These are phyloP conservation scores for Leccinum subtestaceum DNA, from an alignment of 768 basidiomycete genomes.

Conservation along the genomic window DNA sequence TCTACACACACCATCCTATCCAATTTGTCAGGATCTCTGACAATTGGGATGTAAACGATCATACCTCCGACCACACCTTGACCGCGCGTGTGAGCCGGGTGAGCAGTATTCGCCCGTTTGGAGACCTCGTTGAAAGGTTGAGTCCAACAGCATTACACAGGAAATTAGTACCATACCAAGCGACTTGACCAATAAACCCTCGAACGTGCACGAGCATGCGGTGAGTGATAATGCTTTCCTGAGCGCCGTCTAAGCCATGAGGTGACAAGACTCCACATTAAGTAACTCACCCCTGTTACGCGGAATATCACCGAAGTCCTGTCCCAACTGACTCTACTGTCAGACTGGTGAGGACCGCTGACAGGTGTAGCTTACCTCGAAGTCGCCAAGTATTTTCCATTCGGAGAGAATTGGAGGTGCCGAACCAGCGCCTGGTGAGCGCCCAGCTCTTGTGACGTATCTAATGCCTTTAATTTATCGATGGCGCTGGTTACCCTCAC, in stretches of 20 bases:
- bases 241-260: slow-evolving; percentile 14
- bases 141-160: slow-evolving; percentile 1
- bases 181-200: slow-evolving; percentile 55
- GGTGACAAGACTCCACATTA: slow-evolving; percentile 3
- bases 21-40: slow-evolving; percentile 7
- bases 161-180: slow-evolving; percentile 36
- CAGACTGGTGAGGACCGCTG: slow-evolving; percentile 1
- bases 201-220: slow-evolving; percentile 49
- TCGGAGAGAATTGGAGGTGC: slow-evolving; percentile 55
- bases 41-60: slow-evolving; percentile 9
- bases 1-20: slow-evolving; percentile 48
- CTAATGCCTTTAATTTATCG: slow-evolving; percentile 41
- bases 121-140: slow-evolving; percentile 39
- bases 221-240: slow-evolving; percentile 45
- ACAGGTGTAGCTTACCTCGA: slow-evolving; percentile 38
- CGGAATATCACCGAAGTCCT: slow-evolving; percentile 49
- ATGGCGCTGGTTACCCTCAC: slow-evolving; percentile 41
- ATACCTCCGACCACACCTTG: slow-evolving; percentile 53
- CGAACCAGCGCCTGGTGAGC: slow-evolving; percentile 51
- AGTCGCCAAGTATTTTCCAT: slow-evolving; percentile 51
- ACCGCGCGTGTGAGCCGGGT: slow-evolving; percentile 48
- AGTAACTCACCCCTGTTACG: slow-evolving; percentile 43
- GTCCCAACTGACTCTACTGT: slow-evolving; percentile 41
- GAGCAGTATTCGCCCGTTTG: slow-evolving; percentile 42
- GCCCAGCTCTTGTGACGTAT: slow-evolving; percentile 40